Base-by-base conservation (phyloP, 352 stramenopile genomes). In the Paralagenidium karlingii region DNA sequence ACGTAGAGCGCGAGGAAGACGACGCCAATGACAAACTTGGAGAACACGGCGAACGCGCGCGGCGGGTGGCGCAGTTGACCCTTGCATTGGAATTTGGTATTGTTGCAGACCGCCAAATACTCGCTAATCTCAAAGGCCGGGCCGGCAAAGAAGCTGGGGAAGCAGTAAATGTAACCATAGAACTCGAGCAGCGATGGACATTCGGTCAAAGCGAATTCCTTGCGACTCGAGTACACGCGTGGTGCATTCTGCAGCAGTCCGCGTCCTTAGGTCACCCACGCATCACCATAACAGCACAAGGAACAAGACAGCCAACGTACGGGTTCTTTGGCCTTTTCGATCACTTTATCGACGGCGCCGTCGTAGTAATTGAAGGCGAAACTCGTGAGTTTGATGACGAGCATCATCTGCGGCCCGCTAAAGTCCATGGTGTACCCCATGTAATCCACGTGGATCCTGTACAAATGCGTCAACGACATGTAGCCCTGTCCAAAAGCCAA, bases 321-420 rank as follows among this genome's bases (percentile, higher is more conserved):
- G 16, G 30, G 40, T 21, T 36, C 22, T 36, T 36, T 20, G 30
- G 19, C 30, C 30, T 7, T 36, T 36, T 36, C 8, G 4, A 19
- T 41, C 19, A 21, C 29, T 22, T 18, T 34, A 26, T 60, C 39
- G 19, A 82, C 56, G 1, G 63, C 66, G 25, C 91, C 91, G 55
- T 98, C 94, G 63, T 95, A 89, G 41, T 96, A 78, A 59, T 98
- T 98, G 71, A 86, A 98, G 11, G 82, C 91, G 49, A 98, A 96
- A 53, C 88, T 96, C 39, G 94, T 97, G 24, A 98, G 69, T 54
- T 98, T 98, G 77, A 98, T 97, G 22, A 96, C 88, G 19, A 98
- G 58, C 28, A 97, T 66, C 89, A 96, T 96, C 55, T 95, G 82
- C 21, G 74, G 61, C 0, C 56, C 82, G 5, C 80, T 94, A 26